Evolutionary conservation across 2,329 filamentous ascomycete genomes (phyloP).

Genomic region (Colletotrichum sp.): DNA sequence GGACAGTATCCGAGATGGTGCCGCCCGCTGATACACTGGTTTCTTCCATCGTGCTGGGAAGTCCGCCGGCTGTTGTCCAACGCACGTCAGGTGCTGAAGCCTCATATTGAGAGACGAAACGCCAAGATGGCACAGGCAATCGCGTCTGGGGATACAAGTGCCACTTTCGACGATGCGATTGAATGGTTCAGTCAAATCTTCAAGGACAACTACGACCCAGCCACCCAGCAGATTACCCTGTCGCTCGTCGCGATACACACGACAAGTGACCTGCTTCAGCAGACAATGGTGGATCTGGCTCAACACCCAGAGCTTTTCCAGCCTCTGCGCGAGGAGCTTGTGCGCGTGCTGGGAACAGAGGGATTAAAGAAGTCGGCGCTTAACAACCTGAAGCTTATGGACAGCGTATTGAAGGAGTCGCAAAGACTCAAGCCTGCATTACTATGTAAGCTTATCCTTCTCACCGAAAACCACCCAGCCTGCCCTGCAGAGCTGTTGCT

Average conservation of each 20-base stretch:
- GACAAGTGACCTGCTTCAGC: constrained; percentile 23
- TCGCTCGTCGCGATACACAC: constrained; percentile 27
- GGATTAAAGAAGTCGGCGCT: constrained; percentile 24
- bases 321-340: constrained; percentile 25
- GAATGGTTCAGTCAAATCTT: constrained; percentile 19
- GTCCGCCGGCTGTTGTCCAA: neutral
- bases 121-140: neutral
- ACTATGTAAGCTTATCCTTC: too few species aligned
- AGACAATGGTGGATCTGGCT: constrained; percentile 24
- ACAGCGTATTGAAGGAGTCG: constrained; percentile 19
- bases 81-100: constrained; percentile 10
- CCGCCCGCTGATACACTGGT: constrained; percentile 19
- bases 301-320: constrained; percentile 22
- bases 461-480: too few species aligned
- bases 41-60: constrained; percentile 20
- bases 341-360: constrained; percentile 16
- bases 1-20: constrained; percentile 17
- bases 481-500: too few species aligned
- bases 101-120: constrained; percentile 14
- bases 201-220: constrained; percentile 7
- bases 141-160: neutral
- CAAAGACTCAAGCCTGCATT: constrained; percentile 26
- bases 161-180: constrained; percentile 22
- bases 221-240: constrained; percentile 19
- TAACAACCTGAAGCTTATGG: constrained; percentile 22